Conservation (phyloP, 2,329 filamentous ascomycete genomes). For the Xylariales sp. region DNA sequence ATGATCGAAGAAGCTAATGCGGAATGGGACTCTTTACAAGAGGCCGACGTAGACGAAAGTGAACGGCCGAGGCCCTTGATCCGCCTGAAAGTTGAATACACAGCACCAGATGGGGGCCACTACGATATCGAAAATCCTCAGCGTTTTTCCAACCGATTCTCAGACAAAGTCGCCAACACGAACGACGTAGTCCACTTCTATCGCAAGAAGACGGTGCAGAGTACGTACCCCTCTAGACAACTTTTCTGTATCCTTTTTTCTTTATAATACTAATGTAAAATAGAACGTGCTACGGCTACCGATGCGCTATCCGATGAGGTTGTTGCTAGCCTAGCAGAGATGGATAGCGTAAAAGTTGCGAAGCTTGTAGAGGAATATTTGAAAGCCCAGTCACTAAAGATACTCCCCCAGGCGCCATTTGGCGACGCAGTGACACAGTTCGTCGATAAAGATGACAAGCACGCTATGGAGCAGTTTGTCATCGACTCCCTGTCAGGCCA, state of each 20-base stretch:
- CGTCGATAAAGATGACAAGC: conserved; percentile 94
- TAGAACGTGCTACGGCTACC: conserved; percentile 57
- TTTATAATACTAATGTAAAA: conserved; percentile 34
- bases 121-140: conserved; percentile 97
- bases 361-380: conserved; percentile 90
- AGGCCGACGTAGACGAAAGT: conserved; percentile 68
- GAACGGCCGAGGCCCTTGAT: conserved; percentile 82
- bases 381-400: conserved; percentile 89
- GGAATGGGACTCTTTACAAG: conserved; percentile 85
- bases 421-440: conserved; percentile 93
- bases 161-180: conserved; percentile 89
- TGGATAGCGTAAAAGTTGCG: conserved; percentile 87
- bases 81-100: conserved; percentile 90
- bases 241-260: background rate
- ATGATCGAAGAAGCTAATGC: conserved; percentile 86
- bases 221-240: conserved; percentile 49
- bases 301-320: conserved; percentile 71
- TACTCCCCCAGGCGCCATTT: conserved; percentile 91
- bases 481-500: conserved; percentile 77
- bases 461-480: conserved; percentile 87
- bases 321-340: conserved; percentile 68
- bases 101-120: conserved; percentile 82
- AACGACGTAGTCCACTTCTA: conserved; percentile 96
- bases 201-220: conserved; percentile 79
- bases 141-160: conserved; percentile 92